Evolutionary conservation across 345 rosid species (phyloP).

Genomic region (Eucalyptus grandis): DNA sequence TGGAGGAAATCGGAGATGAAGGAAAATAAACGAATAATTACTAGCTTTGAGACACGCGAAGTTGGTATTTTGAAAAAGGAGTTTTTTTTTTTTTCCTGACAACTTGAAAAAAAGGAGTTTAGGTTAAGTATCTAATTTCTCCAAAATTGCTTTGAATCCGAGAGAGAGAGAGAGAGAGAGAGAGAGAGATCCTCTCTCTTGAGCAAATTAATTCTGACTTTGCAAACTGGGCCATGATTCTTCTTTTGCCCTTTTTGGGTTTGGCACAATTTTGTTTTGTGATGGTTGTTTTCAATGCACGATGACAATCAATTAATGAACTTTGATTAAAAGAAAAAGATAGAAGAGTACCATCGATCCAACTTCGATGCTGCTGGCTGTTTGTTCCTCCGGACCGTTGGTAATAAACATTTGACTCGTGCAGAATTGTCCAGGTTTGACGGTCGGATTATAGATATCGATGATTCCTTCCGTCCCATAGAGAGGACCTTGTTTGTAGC

Average conservation of each 20-base stretch:
- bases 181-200: background rate
- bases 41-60: background rate
- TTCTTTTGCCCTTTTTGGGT: background rate
- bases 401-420: background rate
- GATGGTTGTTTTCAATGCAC: background rate
- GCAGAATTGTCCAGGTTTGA: background rate
- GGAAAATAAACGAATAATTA: background rate
- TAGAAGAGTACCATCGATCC: background rate
- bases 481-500: background rate
- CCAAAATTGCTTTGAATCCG: too few relatives aligned
- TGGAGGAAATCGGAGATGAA: background rate
- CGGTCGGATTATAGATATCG: background rate
- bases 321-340: background rate
- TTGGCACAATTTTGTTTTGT: background rate
- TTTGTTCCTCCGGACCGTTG: background rate
- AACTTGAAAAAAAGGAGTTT: too few relatives aligned
- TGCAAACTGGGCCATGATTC: background rate
- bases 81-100: too few relatives aligned
- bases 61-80: background rate
- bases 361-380: background rate
- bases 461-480: background rate
- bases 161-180: background rate
- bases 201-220: background rate
- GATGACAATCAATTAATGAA: background rate
- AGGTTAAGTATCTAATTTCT: background rate